Conservation (phyloP, 2,329 filamentous ascomycete genomes). For the Sordariomycetes sp. region DNA sequence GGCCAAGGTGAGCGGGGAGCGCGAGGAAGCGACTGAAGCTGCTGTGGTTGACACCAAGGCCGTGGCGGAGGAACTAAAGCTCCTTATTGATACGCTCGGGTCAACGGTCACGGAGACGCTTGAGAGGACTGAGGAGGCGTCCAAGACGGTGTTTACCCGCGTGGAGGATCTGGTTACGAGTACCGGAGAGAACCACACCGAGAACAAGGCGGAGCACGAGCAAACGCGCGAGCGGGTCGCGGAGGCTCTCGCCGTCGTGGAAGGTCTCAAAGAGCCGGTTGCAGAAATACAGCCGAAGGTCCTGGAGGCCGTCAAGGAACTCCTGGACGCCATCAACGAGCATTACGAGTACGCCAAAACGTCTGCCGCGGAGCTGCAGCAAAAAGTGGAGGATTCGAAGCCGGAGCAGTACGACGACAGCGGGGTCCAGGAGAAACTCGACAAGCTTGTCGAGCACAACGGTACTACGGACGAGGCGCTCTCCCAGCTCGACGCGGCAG, state of each 20-base stretch:
- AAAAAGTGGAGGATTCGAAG: slow-evolving; percentile 48
- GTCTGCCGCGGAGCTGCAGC: slow-evolving; percentile 39
- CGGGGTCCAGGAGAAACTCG: slow-evolving; percentile 2
- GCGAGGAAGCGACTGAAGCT: slow-evolving; percentile 58
- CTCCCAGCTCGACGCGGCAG: slow-evolving; percentile 66
- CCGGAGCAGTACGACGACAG: slow-evolving; percentile 19
- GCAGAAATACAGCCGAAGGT: slow-evolving; percentile 81
- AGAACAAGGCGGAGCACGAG: slow-evolving; percentile 67
- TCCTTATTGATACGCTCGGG: slow-evolving; percentile 75
- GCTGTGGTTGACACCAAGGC: slow-evolving; percentile 63
- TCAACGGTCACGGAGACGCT: slow-evolving; percentile 68
- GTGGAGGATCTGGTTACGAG: slow-evolving; percentile 69
- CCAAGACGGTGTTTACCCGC: slow-evolving; percentile 70
- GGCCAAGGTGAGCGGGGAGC: slow-evolving; percentile 58
- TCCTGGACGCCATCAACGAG: slow-evolving; percentile 69
- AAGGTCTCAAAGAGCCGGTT: slow-evolving; percentile 65
- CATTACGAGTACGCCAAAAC: slow-evolving; percentile 82
- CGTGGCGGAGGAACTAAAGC: slow-evolving; percentile 75
- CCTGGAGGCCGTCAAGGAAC: slow-evolving; percentile 71
- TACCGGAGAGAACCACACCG: slow-evolving; percentile 60
- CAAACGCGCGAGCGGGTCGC: slow-evolving; percentile 71
- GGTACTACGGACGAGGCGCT: slow-evolving; percentile 56
- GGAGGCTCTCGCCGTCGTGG: slow-evolving; percentile 59
- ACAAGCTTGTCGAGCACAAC: slow-evolving; percentile 47
- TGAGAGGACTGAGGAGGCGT: slow-evolving; percentile 78